Percentiles rank a stretch among this genome's conserved stretches.
Conservation (phyloP, 345 rosid genomes). For the Sonneratia alba region DNA sequence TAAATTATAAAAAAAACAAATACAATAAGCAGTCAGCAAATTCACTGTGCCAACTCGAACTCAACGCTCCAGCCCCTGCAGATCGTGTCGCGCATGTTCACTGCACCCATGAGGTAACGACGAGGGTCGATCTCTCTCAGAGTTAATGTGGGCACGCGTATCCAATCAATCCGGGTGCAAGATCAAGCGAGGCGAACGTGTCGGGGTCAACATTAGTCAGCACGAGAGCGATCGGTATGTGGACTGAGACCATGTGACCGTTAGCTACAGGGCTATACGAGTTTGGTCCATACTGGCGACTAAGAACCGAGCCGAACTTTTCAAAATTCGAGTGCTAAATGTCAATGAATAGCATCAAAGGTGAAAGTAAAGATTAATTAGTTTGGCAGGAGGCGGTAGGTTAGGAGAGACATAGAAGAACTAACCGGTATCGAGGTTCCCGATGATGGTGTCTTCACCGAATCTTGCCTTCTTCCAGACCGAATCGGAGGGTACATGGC, state of each 20-base stretch:
- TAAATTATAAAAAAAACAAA: background rate
- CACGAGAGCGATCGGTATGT: background rate
- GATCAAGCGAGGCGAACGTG: background rate
- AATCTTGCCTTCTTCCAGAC: slow-evolving; percentile 63
- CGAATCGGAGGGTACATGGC: slow-evolving; percentile 28
- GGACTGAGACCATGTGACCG: background rate
- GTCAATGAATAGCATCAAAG: background rate
- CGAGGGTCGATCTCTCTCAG: too few relatives aligned
- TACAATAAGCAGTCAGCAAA: too few relatives aligned
- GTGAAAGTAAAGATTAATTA: background rate
- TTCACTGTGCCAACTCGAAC: too few relatives aligned
- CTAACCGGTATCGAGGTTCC: slow-evolving; percentile 81
- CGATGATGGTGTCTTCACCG: slow-evolving; percentile 74
- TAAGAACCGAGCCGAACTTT: background rate
- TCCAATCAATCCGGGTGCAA: too few relatives aligned
- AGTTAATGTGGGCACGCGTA: too few relatives aligned
- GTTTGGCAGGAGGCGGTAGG: background rate
- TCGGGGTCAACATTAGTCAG: background rate
- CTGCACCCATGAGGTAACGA: too few relatives aligned
- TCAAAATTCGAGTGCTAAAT: background rate
- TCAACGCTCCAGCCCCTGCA: too few relatives aligned
- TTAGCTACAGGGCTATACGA: background rate
- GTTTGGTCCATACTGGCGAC: background rate
- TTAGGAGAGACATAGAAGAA: background rate
- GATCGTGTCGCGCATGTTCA: too few relatives aligned